Evolutionary conservation across 2,329 filamentous ascomycete species (phyloP), one percentile per base, ranked within the genome.

Genomic region (Sordariomycetes sp.): DNA sequence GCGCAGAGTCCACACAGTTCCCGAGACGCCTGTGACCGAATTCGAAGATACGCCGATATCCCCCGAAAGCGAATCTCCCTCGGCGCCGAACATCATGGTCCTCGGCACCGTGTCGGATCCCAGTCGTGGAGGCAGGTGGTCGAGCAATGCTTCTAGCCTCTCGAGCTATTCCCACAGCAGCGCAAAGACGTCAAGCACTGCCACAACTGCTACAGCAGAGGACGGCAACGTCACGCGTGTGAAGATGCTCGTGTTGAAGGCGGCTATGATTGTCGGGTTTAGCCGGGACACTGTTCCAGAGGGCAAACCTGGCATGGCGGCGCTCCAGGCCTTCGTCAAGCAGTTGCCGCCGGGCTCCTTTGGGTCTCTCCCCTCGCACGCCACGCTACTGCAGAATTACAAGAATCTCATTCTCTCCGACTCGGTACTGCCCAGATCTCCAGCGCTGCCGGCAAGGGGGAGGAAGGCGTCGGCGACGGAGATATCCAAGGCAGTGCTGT

Each of bases 1-100:
- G 43, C 58, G 61, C n/a, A 75, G 74, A 32, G 37, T 56, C 12
- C 34, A 48, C 16, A 22, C 46, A 7, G 80, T 86, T 4, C 92
- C 92, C 1, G 93, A 97, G 72, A 97, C 92, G 0, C 92, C 92
- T 0, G 93, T 93, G 0, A 97, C 92, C 4, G 91, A 97, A 64
- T 97, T 97, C 65, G 93, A 97, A 69, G 92, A 97, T 67, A 90
- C 88, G 0, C 86, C 89, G 3, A 82, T 90, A 51, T 95, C 91
- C 0, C 88, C 88, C 0, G 89, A 93, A 59, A 89, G 89, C 63
- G 83, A 86, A 52, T 87, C 82, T 8, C 82, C 86, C 0, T 86
- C 85, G 46, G 82, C 91, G 58, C 92, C 90, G 6, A 95, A 96
- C 66, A 96, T 97, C 64, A 79, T 96, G 56, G 86, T 97, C 0